These are phyloP conservation scores for Cercospora sp. DNA, from an alignment of 2,329 filamentous ascomycete genomes.

Conservation along the genomic window DNA sequence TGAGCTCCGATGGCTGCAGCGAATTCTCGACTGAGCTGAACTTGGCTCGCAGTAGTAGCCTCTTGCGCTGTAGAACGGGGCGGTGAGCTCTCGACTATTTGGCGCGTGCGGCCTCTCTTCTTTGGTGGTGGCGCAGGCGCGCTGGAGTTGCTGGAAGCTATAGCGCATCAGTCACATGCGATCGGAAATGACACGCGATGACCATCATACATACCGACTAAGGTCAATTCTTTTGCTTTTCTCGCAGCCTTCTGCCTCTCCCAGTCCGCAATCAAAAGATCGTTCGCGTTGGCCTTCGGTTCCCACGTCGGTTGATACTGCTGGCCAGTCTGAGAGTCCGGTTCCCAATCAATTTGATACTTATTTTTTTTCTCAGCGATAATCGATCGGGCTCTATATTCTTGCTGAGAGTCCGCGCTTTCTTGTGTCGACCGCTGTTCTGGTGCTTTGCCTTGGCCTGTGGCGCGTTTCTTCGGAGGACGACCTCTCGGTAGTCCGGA, in stretches of 20 bases:
- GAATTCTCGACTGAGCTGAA: not conserved
- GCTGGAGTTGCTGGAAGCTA: not conserved
- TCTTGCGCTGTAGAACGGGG: slow-evolving; percentile 2
- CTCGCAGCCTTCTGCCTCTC: slow-evolving; percentile 32
- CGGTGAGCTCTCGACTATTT: slow-evolving; percentile 30
- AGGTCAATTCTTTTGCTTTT: not conserved
- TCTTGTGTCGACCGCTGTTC: slow-evolving; percentile 27
- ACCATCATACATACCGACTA: not conserved
- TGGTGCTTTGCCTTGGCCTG: not conserved
- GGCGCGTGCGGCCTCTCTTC: slow-evolving; percentile 7
- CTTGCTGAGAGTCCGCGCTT: slow-evolving; percentile 29
- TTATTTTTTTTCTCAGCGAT: slow-evolving; percentile 38
- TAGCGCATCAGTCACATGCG: not conserved
- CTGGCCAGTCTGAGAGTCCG: slow-evolving; percentile 52
- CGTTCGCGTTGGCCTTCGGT: slow-evolving; percentile 40
- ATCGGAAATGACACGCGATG: no score
- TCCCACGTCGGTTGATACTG: slow-evolving; percentile 56
- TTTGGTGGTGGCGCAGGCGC: not conserved
- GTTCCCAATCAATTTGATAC: slow-evolving; percentile 61
- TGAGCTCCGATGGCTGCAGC: not conserved
- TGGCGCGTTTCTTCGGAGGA: slow-evolving; percentile 13
- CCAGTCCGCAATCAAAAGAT: slow-evolving; percentile 41
- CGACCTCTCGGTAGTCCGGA: slow-evolving; percentile 6
- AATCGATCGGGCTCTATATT: slow-evolving; percentile 36
- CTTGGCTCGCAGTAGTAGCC: not conserved